phyloP scores from a whole-genome alignment of 441 rosid species.

The Dalechampia spathulata region DNA sequence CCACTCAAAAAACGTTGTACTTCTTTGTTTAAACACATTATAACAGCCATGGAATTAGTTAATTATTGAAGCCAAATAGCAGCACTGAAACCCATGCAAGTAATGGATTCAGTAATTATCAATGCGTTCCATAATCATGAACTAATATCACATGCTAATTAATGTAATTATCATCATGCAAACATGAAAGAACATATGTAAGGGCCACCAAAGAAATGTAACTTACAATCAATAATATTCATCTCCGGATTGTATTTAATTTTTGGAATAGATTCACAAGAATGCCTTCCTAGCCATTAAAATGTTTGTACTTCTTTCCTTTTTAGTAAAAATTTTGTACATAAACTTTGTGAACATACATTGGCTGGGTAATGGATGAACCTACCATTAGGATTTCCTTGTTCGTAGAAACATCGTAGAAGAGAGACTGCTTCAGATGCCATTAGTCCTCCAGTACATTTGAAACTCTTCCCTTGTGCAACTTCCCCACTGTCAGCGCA shows the following conservation, averaged over 20 bases:
- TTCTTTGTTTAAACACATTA: not conserved
- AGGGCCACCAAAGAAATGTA: not conserved
- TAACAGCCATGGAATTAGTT: not conserved
- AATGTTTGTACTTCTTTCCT: not conserved
- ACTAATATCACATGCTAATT: not conserved
- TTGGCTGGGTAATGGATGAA: not conserved
- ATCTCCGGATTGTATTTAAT: not conserved
- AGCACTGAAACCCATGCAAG: not conserved
- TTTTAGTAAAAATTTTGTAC: not conserved
- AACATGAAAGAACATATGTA: not conserved
- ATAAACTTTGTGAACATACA: not conserved
- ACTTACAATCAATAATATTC: not conserved
- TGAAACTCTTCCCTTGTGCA: constrained; percentile 40
- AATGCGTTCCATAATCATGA: not conserved
- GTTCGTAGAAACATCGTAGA: constrained; percentile 64
- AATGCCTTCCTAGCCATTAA: not conserved
- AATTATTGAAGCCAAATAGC: not conserved
- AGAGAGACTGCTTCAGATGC: constrained; percentile 67
- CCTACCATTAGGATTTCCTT: constrained; percentile 77
- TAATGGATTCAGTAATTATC: not conserved
- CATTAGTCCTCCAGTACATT: constrained; percentile 64
- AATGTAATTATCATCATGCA: not conserved
- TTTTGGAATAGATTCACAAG: too few species aligned
- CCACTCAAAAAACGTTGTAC: not conserved
- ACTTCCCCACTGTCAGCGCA: constrained; percentile 25